These are phyloP conservation scores for Aspergillus aculeatus DNA, from an alignment of 2,329 filamentous ascomycete species.

Conservation along the genomic window DNA sequence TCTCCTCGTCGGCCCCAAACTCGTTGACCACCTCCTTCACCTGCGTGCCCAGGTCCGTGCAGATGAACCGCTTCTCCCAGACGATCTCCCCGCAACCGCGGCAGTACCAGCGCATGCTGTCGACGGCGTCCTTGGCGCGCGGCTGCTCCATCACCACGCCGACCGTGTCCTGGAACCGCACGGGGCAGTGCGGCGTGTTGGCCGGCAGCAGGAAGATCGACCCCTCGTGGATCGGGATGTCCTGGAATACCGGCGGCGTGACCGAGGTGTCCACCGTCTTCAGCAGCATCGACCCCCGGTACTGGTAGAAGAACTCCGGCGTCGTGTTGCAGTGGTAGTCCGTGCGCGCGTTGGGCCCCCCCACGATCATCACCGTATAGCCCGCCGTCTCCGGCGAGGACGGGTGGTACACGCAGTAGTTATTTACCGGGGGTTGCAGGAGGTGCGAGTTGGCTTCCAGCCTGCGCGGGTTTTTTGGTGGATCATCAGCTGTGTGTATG, in stretches of 20 bases:
- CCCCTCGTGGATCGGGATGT: conserved; percentile 87
- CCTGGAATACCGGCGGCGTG: conserved; percentile 63
- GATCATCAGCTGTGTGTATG: background rate
- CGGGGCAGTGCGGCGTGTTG: conserved; percentile 96
- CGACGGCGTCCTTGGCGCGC: conserved; percentile 66
- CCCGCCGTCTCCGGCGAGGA: conserved; percentile 72
- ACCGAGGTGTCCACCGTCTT: conserved; percentile 73
- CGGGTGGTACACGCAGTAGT: conserved; percentile 89
- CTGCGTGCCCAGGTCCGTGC: conserved; percentile 87
- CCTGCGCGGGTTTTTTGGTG: conserved; percentile 51
- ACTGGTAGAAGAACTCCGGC: conserved; percentile 97
- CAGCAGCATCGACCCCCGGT: conserved; percentile 88
- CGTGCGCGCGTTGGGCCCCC: conserved; percentile 90
- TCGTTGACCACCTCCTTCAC: conserved; percentile 86
- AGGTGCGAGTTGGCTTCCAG: conserved; percentile 88
- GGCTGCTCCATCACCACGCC: conserved; percentile 88
- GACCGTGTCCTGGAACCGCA: conserved; percentile 90
- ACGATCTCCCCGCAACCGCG: conserved; percentile 67
- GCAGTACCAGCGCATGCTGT: conserved; percentile 92
- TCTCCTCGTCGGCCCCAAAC: conserved; percentile 69
- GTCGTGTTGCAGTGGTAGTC: conserved; percentile 99
- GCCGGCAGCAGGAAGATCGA: conserved; percentile 89
- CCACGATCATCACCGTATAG: conserved; percentile 89
- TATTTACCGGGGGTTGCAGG: conserved; percentile 90
- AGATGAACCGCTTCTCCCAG: conserved; percentile 83